Evolutionary conservation across 352 stramenopile genomes (phyloP).

Genomic region (Phytophthora sp.): DNA sequence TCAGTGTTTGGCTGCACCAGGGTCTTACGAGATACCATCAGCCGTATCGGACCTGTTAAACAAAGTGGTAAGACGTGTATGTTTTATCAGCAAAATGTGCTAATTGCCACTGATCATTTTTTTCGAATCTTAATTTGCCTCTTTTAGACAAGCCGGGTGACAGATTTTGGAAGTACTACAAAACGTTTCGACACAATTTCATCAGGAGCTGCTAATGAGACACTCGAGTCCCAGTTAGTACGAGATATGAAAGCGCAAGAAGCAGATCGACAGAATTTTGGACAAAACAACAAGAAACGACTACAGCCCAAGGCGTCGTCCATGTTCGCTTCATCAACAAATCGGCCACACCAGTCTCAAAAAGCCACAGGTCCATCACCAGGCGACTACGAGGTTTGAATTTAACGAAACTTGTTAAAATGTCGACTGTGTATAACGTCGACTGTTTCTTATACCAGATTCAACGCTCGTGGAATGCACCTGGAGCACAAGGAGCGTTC

Average conservation of each 20-base stretch:
- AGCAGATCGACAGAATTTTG: constrained; percentile 14
- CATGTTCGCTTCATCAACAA: constrained; percentile 71
- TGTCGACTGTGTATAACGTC: not conserved
- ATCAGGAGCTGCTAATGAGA: constrained; percentile 30
- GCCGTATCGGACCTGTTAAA: constrained; percentile 65
- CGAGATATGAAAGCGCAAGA: constrained; percentile 57
- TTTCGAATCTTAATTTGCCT: not conserved
- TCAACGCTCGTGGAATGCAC: constrained; percentile 63
- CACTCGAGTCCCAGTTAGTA: constrained; percentile 61
- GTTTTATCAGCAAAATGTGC: too few relatives aligned
- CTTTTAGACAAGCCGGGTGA: constrained; percentile 63
- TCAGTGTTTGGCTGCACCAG: constrained; percentile 57
- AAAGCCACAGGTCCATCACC: constrained; percentile 53
- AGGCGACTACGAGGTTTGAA: constrained; percentile 71
- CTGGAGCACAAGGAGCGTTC: constrained; percentile 67
- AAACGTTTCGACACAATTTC: constrained; percentile 73
- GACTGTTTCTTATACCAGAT: constrained; percentile 43
- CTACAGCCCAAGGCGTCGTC: constrained; percentile 59
- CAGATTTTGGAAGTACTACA: constrained; percentile 77
- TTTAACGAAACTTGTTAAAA: not conserved
- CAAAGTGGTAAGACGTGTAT: constrained; percentile 78
- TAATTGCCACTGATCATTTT: too few relatives aligned
- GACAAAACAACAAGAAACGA: constrained; percentile 24
- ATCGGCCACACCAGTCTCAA: constrained; percentile 48
- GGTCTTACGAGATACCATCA: constrained; percentile 71